These are phyloP conservation scores for Sclerospora graminicola DNA, from an alignment of 352 stramenopile genomes.

Conservation along the genomic window DNA sequence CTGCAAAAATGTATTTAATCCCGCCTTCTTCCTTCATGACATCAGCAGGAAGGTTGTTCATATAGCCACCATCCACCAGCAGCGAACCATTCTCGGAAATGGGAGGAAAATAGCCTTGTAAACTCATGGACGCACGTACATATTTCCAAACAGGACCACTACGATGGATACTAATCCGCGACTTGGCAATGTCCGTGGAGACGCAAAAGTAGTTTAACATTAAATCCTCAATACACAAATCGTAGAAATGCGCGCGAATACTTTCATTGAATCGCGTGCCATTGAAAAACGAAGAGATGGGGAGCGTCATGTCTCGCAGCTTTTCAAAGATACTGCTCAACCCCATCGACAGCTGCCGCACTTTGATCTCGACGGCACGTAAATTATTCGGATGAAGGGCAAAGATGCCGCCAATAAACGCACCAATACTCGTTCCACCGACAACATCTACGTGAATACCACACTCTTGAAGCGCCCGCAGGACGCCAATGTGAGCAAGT, in stretches of 20 bases:
- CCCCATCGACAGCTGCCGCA: conserved; percentile 37
- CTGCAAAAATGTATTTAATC: conserved; percentile 85
- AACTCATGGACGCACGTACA: conserved; percentile 86
- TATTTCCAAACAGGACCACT: conserved; percentile 86
- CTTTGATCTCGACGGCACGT: conserved; percentile 42
- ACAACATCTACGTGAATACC: conserved; percentile 91
- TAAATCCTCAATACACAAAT: conserved; percentile 81
- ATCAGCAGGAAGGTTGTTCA: conserved; percentile 90
- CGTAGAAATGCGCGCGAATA: conserved; percentile 62
- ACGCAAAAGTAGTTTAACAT: conserved; percentile 91
- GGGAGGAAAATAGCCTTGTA: conserved; percentile 86
- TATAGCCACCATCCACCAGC: conserved; percentile 87
- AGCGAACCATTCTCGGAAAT: conserved; percentile 84
- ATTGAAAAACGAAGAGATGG: conserved; percentile 86
- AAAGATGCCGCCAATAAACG: conserved; percentile 79
- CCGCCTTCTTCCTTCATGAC: conserved; percentile 86
- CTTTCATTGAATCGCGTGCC: conserved; percentile 73
- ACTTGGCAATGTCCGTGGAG: conserved; percentile 87
- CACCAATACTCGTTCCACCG: conserved; percentile 86
- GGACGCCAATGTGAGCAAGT: conserved; percentile 90
- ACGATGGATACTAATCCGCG: conserved; percentile 76
- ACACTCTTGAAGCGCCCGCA: conserved; percentile 87
- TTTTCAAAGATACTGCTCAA: conserved; percentile 72
- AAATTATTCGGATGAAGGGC: conserved; percentile 67
- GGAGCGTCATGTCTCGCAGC: conserved; percentile 78